Evolutionary conservation across 169 alveolate species (phyloP).

Genomic region (Plasmodium sp.): DNA sequence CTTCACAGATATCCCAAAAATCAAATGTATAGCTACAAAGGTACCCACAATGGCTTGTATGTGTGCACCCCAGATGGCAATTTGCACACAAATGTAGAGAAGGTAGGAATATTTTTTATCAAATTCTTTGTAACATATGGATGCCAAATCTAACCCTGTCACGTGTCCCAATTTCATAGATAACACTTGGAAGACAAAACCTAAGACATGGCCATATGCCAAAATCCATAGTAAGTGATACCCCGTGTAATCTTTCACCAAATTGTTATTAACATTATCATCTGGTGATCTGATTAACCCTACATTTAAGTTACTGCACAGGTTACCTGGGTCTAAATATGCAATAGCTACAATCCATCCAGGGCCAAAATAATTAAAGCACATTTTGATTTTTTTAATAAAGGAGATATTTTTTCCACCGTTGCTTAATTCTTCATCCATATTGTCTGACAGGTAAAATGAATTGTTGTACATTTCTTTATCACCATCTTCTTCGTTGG

Average conservation of each 20-base stretch:
- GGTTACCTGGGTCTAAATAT: slow-evolving; percentile 83
- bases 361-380: slow-evolving; percentile 79
- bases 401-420: neutral
- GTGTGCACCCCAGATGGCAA: slow-evolving; percentile 75
- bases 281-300: slow-evolving; percentile 74
- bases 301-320: slow-evolving; percentile 80
- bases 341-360: slow-evolving; percentile 86
- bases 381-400: slow-evolving; percentile 32
- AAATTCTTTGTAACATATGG: slow-evolving; percentile 63
- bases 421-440: slow-evolving; percentile 1
- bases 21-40: slow-evolving; percentile 58
- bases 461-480: slow-evolving; percentile 11
- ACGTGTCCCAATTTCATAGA: slow-evolving; percentile 80
- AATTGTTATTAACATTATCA: neutral
- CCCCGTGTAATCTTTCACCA: slow-evolving; percentile 72
- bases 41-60: slow-evolving; percentile 65
- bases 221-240: slow-evolving; percentile 79
- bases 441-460: slow-evolving; percentile 8
- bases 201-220: slow-evolving; percentile 76
- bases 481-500: neutral
- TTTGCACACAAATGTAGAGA: slow-evolving; percentile 41
- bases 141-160: slow-evolving; percentile 81
- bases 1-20: slow-evolving; percentile 58
- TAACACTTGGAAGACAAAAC: slow-evolving; percentile 79
- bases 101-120: slow-evolving; percentile 28